Conservation (phyloP, 345 rosid genomes). For the Mangifera indica region DNA sequence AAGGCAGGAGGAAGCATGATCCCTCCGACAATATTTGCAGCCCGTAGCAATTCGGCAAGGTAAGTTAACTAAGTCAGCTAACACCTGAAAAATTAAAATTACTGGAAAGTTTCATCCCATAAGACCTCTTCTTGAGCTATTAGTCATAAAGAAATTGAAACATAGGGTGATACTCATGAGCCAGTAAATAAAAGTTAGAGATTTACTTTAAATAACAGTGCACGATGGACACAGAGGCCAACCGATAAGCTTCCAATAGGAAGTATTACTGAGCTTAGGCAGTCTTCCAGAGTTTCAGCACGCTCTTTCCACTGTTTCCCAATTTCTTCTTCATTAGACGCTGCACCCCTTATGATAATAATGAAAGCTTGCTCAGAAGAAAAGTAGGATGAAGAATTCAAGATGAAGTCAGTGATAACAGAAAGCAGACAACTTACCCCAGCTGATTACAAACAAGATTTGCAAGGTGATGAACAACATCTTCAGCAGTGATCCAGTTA, state of each 20-base stretch:
- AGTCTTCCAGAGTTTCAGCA: slow-evolving; percentile 38
- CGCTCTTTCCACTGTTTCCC: slow-evolving; percentile 37
- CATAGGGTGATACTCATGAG: not conserved
- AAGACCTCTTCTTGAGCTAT: not conserved
- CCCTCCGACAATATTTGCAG: slow-evolving; percentile 47
- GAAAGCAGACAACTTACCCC: slow-evolving; percentile 40
- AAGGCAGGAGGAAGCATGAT: slow-evolving; percentile 55
- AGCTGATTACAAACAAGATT: slow-evolving; percentile 40
- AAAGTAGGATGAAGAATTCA: not conserved
- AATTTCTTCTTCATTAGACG: slow-evolving; percentile 34
- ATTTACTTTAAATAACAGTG: slow-evolving; percentile 44
- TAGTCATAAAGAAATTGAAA: not conserved
- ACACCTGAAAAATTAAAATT: slow-evolving; percentile 29
- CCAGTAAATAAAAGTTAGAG: not conserved
- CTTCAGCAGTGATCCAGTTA: slow-evolving; percentile 30
- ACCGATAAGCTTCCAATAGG: slow-evolving; percentile 48
- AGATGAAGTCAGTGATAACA: not conserved
- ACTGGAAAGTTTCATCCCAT: not conserved
- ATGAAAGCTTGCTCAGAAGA: slow-evolving; percentile 16
- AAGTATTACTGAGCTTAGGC: slow-evolving; percentile 43
- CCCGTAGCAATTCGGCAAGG: slow-evolving; percentile 62
- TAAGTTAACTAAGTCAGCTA: slow-evolving; percentile 46
- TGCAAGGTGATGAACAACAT: slow-evolving; percentile 44
- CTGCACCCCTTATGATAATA: slow-evolving; percentile 36
- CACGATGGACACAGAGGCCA: slow-evolving; percentile 53